phyloP scores from a whole-genome alignment of 345 rosid species.

The Eucalyptus marginata region DNA sequence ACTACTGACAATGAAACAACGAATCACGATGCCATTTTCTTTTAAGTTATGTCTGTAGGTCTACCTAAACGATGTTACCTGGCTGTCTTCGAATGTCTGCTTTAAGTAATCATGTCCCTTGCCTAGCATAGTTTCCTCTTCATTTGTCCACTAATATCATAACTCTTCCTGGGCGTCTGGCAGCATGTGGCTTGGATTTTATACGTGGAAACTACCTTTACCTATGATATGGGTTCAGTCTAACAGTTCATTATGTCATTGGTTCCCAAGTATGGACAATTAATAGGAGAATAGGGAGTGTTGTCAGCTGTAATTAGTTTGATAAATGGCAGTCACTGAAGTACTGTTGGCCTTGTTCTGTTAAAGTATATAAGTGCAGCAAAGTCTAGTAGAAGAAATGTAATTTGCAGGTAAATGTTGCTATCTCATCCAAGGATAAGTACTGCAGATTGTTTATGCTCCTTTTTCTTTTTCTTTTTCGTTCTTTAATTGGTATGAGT shows the following conservation, averaged over 20 bases:
- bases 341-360: background rate
- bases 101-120: background rate
- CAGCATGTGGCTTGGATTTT: background rate
- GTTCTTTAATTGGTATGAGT: background rate
- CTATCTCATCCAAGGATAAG: conserved; percentile 60
- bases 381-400: background rate
- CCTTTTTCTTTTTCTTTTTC: background rate
- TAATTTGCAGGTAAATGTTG: conserved; percentile 55
- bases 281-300: background rate
- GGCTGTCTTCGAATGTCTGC: background rate
- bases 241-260: background rate
- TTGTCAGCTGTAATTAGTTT: background rate
- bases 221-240: background rate
- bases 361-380: background rate
- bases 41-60: background rate
- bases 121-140: background rate
- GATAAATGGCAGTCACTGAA: background rate
- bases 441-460: conserved; percentile 21
- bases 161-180: background rate
- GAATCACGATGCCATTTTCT: background rate
- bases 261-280: background rate
- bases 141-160: background rate
- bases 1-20: background rate
- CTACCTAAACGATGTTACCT: background rate
- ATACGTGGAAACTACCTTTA: background rate